A percentile compares a stretch with the other conserved stretches of the same genome.
Evolutionary conservation across 176 grass and related monocot species (phyloP).

Genomic region (bread wheat (Triticum aestivum)): DNA sequence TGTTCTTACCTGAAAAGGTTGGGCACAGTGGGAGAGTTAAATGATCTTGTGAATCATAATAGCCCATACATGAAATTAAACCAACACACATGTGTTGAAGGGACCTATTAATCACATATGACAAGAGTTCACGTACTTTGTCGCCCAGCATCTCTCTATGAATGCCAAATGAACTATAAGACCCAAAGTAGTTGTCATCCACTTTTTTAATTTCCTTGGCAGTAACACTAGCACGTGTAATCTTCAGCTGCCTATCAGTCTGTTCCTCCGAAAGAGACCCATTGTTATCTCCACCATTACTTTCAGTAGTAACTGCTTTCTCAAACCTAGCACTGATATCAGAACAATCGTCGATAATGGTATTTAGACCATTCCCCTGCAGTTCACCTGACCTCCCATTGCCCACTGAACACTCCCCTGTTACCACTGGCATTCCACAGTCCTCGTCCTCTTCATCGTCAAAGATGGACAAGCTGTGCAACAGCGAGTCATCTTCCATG

Average conservation of each 20-base stretch:
- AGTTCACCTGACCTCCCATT: slow-evolving; percentile 26
- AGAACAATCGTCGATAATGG: slow-evolving; percentile 5
- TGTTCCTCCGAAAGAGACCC: slow-evolving; percentile 21
- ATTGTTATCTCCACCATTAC: background rate
- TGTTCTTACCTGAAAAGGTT: slow-evolving; percentile 75
- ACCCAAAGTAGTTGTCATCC: slow-evolving; percentile 88
- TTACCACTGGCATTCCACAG: slow-evolving; percentile 32
- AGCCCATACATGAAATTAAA: background rate
- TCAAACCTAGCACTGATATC: slow-evolving; percentile 30
- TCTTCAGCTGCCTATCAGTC: slow-evolving; percentile 56
- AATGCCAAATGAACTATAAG: slow-evolving; percentile 89
- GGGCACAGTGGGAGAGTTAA: background rate
- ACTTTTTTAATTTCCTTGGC: slow-evolving; percentile 67
- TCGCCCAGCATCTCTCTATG: slow-evolving; percentile 97
- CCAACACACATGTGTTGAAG: background rate
- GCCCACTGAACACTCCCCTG: slow-evolving; percentile 26
- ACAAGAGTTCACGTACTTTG: slow-evolving; percentile 53
- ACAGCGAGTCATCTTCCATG: slow-evolving; percentile 72
- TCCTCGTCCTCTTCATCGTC: slow-evolving; percentile 56
- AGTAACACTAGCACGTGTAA: slow-evolving; percentile 48
- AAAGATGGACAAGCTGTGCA: slow-evolving; percentile 67
- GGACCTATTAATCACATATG: background rate
- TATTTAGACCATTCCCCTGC: background rate
- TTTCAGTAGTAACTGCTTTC: slow-evolving; percentile 16
- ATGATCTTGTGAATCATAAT: background rate